These are phyloP conservation scores for Fusarium sp. DNA, from an alignment of 2,329 filamentous ascomycete species.

Conservation along the genomic window DNA sequence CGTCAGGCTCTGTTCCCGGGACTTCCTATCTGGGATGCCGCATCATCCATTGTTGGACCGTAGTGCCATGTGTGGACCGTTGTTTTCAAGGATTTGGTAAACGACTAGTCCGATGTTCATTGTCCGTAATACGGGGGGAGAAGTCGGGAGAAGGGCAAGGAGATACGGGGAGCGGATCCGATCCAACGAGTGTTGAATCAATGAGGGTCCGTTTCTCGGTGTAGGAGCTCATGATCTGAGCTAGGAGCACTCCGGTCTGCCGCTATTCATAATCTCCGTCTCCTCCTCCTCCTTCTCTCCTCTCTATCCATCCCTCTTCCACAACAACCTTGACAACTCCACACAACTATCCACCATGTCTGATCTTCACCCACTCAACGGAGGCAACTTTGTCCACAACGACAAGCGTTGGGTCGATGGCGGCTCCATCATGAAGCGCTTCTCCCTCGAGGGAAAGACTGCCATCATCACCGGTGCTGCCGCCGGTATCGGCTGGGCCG, in stretches of 20 bases:
- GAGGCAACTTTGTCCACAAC: conserved; percentile 42
- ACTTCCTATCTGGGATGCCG: not conserved
- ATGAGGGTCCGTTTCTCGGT: conserved; percentile 9
- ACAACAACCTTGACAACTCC: not conserved
- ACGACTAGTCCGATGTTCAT: not conserved
- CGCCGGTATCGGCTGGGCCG: conserved; percentile 68
- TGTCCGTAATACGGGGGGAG: not conserved
- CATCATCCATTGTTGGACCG: not conserved
- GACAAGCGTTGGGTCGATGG: conserved; percentile 36
- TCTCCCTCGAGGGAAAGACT: conserved; percentile 71
- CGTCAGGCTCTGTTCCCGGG: not conserved
- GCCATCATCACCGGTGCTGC: conserved; percentile 71
- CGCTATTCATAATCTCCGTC: not conserved
- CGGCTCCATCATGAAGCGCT: conserved; percentile 47
- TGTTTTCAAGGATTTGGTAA: not conserved
- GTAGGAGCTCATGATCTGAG: conserved; percentile 18
- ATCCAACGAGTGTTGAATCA: not conserved
- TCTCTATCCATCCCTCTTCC: not conserved
- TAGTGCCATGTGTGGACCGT: conserved; percentile 1
- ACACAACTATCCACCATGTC: conserved; percentile 24
- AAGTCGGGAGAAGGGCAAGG: not conserved
- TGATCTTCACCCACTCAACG: conserved; percentile 37
- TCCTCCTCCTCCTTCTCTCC: not conserved
- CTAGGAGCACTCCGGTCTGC: not conserved
- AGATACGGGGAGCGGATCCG: conserved; percentile 13